Percentiles rank a stretch among this genome's conserved stretches.
These are phyloP conservation scores for Hypoxylon lenormandii DNA, from an alignment of 495 filamentous ascomycete genomes.

Conservation along the genomic window DNA sequence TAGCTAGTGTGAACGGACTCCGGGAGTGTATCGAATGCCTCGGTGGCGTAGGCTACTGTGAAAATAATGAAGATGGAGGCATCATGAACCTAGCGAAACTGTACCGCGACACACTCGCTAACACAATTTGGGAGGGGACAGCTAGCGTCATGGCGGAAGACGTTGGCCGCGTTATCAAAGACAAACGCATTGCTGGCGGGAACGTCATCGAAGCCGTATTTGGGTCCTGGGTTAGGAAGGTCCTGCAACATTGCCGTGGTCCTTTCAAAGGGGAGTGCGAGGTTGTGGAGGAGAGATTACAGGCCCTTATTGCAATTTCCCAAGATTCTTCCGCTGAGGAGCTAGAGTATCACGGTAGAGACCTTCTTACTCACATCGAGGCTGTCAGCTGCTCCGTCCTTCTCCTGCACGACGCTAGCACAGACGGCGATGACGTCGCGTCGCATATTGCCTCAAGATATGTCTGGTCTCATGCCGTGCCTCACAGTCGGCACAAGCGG, in stretches of 20 bases:
- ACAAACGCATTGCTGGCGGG: conserved; percentile 11
- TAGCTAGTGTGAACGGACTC: conserved; percentile 61
- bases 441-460: conserved; percentile 2
- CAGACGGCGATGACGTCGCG: conserved; percentile 5
- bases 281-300: not conserved
- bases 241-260: conserved; percentile 1
- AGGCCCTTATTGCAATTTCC: not conserved
- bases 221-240: not conserved
- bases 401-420: conserved; percentile 8
- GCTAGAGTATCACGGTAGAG: conserved; percentile 7
- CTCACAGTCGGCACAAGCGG: not conserved
- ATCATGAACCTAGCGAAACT: conserved; percentile 72
- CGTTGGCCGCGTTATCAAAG: conserved; percentile 57
- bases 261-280: not conserved
- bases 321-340: not conserved
- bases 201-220: conserved; percentile 2
- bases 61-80: conserved; percentile 66
- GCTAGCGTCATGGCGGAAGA: conserved; percentile 73
- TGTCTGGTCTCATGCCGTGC: conserved; percentile 2
- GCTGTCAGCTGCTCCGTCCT: conserved; percentile 6
- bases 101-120: conserved; percentile 69
- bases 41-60: conserved; percentile 76
- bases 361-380: conserved; percentile 13
- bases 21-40: conserved; percentile 74
- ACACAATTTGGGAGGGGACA: conserved; percentile 78